Base-by-base conservation (phyloP, 108 stramenopile species). In the Cyclotella kingstonii region DNA sequence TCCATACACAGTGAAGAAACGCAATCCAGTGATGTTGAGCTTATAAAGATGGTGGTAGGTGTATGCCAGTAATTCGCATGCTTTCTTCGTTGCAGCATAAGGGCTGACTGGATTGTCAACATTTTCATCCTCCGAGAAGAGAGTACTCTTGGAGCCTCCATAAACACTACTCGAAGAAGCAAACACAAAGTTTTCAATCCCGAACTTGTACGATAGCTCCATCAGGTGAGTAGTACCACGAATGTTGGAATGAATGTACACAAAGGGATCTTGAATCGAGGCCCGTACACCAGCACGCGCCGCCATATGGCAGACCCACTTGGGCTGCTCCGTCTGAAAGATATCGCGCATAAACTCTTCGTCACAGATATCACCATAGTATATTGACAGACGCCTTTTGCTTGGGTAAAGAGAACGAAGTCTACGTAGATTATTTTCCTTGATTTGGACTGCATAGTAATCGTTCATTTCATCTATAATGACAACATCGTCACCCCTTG, bases 391-490 rank as follows among this genome's bases (percentile, higher is more conserved):
- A 2, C 83, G 66, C 4, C 51, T 49, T 14, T 80, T 44, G 9
- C 68, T 63, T 0, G 73, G 72, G 33, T 65, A 85, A n/a, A 72
- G 34, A 21, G 67, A 62, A 12, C 46, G 51, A 21, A 97, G 74
- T 35, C 80, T 78, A 10, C 55, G 51, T 21, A 98, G 60, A 71
- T 97, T 98, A 52, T 76, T 47, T 29, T 90, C 81, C 88, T 99
- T 99, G 71, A 94, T 79, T 43, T 58, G 55, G 7, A 93, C 87
- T 64, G 95, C 95, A 61, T 99, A 99, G 76, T 99, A 99, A 56
- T 97, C 96, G 68, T 99, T 99, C 78, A 99, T 89, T 71, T 99
- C 98, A 68, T 99, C 98, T 17, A 99, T 87, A 43, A 97, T 83
- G 15, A 98, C 88, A 38, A 99, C 98, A 53, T 82, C 83, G 56